phyloP scores from a whole-genome alignment of 768 basidiomycete species.

The Lactarius quietus region DNA sequence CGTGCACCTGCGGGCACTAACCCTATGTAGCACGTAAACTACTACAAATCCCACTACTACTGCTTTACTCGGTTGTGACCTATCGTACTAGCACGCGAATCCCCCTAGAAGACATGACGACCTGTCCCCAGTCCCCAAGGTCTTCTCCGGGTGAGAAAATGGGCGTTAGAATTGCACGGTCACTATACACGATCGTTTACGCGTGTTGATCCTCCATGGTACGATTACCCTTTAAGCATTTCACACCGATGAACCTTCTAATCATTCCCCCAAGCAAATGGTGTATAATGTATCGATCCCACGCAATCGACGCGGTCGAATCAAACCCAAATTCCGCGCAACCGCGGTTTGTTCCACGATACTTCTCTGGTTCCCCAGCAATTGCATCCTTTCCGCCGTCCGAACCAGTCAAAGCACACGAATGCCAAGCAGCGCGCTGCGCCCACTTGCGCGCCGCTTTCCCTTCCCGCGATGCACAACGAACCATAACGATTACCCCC shows the following conservation, averaged over 20 bases:
- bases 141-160: too few relatives aligned
- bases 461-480: constrained; percentile 1
- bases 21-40: too few relatives aligned
- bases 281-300: too few relatives aligned
- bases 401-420: constrained; percentile 6
- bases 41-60: too few relatives aligned
- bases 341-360: constrained; percentile 4
- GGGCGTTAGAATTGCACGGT: too few relatives aligned
- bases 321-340: too few relatives aligned
- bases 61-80: too few relatives aligned
- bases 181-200: not conserved
- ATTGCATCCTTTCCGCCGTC: constrained; percentile 20
- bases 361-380: constrained; percentile 17
- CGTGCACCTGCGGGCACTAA: too few relatives aligned
- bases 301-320: too few relatives aligned
- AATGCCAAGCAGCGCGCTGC: constrained; percentile 11
- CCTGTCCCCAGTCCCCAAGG: too few relatives aligned
- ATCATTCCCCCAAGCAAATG: not conserved
- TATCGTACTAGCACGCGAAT: not conserved
- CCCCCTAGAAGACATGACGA: too few relatives aligned
- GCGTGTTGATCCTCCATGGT: not conserved
- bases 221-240: too few relatives aligned
- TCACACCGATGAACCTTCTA: not conserved
- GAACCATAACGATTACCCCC: not conserved
- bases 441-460: constrained; percentile 12